Percentiles rank a stretch among this genome's conserved stretches.
Conservation (phyloP, 768 basidiomycete species). For the Artomyces pyxidatus region DNA sequence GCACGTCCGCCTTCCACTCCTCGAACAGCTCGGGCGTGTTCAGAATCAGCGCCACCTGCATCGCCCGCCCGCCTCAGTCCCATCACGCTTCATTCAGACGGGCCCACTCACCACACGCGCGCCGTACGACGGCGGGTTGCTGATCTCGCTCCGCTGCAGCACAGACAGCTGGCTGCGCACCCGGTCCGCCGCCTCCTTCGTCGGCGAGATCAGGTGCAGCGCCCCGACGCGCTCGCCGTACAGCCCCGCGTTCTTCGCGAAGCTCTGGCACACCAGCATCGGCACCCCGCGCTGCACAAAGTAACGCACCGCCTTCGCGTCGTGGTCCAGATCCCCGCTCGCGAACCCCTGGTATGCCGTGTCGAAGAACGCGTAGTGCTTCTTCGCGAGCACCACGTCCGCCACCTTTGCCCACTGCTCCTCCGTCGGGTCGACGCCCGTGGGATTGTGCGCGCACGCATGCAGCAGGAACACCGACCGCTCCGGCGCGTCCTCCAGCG, state of each 20-base stretch:
- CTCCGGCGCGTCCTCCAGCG: conserved; percentile 55
- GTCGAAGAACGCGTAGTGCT: conserved; percentile 90
- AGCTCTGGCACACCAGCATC: conserved; percentile 89
- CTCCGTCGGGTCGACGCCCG: conserved; percentile 85
- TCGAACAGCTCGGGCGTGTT: conserved; percentile 66
- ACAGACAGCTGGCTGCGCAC: conserved; percentile 89
- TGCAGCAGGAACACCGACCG: conserved; percentile 87
- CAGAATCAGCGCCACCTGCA: conserved; percentile 77
- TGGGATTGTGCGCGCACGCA: conserved; percentile 95
- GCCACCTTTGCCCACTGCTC: conserved; percentile 84
- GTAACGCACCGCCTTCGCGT: conserved; percentile 86
- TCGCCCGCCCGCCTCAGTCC: conserved; percentile 4
- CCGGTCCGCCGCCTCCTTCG: conserved; percentile 56
- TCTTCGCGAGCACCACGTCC: conserved; percentile 57
- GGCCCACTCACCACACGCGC: conserved; percentile 64
- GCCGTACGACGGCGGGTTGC: conserved; percentile 88
- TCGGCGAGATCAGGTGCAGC: conserved; percentile 70
- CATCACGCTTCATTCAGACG: not conserved
- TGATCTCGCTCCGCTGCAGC: conserved; percentile 89
- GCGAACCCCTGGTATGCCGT: conserved; percentile 98
- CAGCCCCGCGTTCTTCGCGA: conserved; percentile 94
- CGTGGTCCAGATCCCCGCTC: conserved; percentile 83
- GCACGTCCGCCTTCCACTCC: conserved; percentile 87
- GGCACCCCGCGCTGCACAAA: conserved; percentile 73
- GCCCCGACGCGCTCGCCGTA: conserved; percentile 94